These are phyloP conservation scores for Logfia minima DNA, from an alignment of 129 eudicot species.

Conservation along the genomic window DNA sequence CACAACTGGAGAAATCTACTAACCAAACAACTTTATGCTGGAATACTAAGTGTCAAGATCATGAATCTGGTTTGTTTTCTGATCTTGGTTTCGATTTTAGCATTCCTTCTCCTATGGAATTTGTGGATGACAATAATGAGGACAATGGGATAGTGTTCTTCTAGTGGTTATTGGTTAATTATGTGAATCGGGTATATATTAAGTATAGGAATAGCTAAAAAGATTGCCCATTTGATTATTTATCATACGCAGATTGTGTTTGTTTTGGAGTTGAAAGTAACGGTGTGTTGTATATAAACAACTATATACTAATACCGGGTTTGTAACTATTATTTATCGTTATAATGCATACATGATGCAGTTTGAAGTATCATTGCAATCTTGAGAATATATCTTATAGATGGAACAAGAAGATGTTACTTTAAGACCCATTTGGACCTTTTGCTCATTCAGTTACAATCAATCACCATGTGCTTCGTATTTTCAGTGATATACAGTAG, in stretches of 20 bases:
- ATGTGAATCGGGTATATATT: conserved; percentile 10
- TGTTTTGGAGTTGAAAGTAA: conserved; percentile 10
- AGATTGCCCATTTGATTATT: conserved; percentile 23
- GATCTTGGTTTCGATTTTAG: conserved; percentile 34
- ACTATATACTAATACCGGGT: conserved; percentile 17
- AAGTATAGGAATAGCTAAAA: conserved; percentile 20
- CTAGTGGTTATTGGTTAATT: conserved; percentile 14
- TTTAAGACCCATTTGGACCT: background rate
- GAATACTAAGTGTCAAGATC: conserved; percentile 31
- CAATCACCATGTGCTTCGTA: background rate
- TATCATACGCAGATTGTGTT: conserved; percentile 25
- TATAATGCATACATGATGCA: conserved; percentile 9
- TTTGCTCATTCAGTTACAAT: background rate
- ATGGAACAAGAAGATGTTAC: background rate
- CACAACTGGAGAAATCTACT: conserved; percentile 25
- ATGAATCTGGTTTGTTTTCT: conserved; percentile 34
- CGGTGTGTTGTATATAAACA: conserved; percentile 19
- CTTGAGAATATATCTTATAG: background rate
- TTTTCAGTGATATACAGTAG: background rate
- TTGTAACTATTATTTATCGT: conserved; percentile 25
- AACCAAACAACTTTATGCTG: conserved; percentile 18
- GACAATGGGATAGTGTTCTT: conserved; percentile 36
- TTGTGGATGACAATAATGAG: conserved; percentile 24
- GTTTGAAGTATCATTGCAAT: background rate
- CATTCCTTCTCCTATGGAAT: conserved; percentile 34